phyloP scores from a whole-genome alignment of 768 basidiomycete species.

The Tephrocybe sp. region DNA sequence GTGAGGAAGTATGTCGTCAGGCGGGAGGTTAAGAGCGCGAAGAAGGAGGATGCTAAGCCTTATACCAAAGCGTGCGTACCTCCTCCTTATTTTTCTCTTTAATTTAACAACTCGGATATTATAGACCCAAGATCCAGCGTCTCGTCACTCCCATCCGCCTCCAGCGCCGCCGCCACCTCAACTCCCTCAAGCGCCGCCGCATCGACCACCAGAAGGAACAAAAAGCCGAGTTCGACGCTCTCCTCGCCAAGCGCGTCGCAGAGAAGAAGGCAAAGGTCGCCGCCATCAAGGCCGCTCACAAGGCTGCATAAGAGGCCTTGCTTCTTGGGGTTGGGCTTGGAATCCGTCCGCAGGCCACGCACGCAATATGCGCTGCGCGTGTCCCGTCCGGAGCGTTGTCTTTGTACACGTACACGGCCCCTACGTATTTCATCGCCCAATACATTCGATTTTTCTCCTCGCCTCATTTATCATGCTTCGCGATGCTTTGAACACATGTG shows the following conservation, averaged over 20 bases:
- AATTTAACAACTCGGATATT: background rate
- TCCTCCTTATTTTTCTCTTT: background rate
- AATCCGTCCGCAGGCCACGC: no score
- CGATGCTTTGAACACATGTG: background rate
- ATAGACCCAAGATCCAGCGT: slow-evolving; percentile 93
- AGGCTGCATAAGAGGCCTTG: slow-evolving; percentile 26
- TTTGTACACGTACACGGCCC: background rate
- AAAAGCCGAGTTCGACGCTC: slow-evolving; percentile 86
- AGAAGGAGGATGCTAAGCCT: slow-evolving; percentile 89
- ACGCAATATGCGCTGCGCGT: no score
- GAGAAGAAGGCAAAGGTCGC: slow-evolving; percentile 93
- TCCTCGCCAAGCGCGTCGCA: slow-evolving; percentile 85
- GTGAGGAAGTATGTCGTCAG: slow-evolving; percentile 97
- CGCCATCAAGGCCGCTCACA: slow-evolving; percentile 83
- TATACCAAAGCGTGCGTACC: slow-evolving; percentile 91
- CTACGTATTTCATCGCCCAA: background rate
- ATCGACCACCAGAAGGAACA: slow-evolving; percentile 93
- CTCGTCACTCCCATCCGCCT: slow-evolving; percentile 94
- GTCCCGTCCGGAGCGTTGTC: no score
- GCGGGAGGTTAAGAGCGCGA: slow-evolving; percentile 82
- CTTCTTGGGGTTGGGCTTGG: no score
- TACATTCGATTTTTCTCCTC: slow-evolving; percentile 2
- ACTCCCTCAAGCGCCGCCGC: slow-evolving; percentile 82
- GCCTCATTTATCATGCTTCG: background rate
- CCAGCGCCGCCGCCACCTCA: slow-evolving; percentile 93